Percentiles rank a stretch among this genome's conserved stretches.
Conservation (phyloP, 805 yeast species). For the Nakazawaea pomicola region DNA sequence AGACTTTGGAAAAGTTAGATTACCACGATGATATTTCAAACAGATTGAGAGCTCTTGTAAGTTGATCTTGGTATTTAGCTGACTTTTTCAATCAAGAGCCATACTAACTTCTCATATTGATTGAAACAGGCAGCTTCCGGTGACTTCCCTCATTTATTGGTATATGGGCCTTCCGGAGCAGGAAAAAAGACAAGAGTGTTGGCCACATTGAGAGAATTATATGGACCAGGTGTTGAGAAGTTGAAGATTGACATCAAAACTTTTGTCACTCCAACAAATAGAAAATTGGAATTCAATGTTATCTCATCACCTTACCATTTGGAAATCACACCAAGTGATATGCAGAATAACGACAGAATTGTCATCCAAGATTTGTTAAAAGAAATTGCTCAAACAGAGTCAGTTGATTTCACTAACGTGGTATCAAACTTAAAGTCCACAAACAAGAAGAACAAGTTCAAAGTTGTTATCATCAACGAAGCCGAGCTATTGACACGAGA, state of each 20-base stretch:
- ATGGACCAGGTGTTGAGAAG: constrained; percentile 77
- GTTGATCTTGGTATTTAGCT: too few species aligned
- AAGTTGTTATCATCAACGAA: constrained; percentile 83
- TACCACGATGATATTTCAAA: constrained; percentile 64
- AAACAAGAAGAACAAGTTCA: constrained; percentile 47
- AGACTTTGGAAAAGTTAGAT: constrained; percentile 52
- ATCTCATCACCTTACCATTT: constrained; percentile 88
- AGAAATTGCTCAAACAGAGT: constrained; percentile 93
- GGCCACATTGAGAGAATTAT: constrained; percentile 71
- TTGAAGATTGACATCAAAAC: constrained; percentile 87
- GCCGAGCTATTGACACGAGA: constrained; percentile 88
- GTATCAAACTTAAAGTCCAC: constrained; percentile 7
- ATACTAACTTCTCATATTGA: too few species aligned
- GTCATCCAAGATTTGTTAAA: constrained; percentile 92
- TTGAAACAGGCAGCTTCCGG: constrained; percentile 56
- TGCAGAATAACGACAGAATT: constrained; percentile 93
- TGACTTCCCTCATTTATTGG: constrained; percentile 87
- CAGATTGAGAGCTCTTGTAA: constrained; percentile 54
- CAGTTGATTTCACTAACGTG: constrained; percentile 71
- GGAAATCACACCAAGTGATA: constrained; percentile 94
- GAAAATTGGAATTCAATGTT: constrained; percentile 86
- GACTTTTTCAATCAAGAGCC: too few species aligned
- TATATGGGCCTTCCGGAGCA: constrained; percentile 95
- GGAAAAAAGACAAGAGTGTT: constrained; percentile 94
- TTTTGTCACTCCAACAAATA: constrained; percentile 64